These are phyloP conservation scores for Fraxinus pennsylvanica DNA, from an alignment of 257 asterid species.

Conservation along the genomic window DNA sequence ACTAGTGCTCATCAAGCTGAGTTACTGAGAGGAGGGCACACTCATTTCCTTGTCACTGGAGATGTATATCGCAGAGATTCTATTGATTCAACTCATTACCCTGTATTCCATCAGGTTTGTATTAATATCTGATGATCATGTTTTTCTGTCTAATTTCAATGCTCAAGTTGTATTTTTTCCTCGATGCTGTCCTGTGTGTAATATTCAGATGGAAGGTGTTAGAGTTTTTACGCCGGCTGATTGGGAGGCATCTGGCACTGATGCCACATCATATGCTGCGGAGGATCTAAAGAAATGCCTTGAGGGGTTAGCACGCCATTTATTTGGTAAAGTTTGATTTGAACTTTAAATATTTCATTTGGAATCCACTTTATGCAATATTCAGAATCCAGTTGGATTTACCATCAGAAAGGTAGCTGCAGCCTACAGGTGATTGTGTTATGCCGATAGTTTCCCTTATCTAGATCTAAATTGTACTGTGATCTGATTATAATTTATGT, in stretches of 20 bases:
- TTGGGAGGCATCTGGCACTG: slow-evolving; percentile 76
- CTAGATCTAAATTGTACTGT: neutral
- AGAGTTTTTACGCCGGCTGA: slow-evolving; percentile 74
- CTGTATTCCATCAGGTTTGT: slow-evolving; percentile 94
- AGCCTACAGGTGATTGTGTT: neutral
- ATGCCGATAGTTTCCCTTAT: neutral
- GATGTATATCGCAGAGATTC: slow-evolving; percentile 97
- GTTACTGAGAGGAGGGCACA: slow-evolving; percentile 65
- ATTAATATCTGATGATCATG: slow-evolving; percentile 2
- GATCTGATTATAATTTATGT: neutral
- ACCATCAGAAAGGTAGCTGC: neutral
- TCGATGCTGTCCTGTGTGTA: slow-evolving; percentile 17
- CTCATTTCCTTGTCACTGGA: slow-evolving; percentile 85
- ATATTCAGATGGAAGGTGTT: slow-evolving; percentile 89
- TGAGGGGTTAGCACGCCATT: slow-evolving; percentile 85
- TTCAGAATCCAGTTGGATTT: neutral
- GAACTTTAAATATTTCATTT: slow-evolving; percentile 17
- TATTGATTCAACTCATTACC: slow-evolving; percentile 93
- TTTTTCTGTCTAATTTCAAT: neutral
- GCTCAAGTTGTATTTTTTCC: slow-evolving; percentile 16
- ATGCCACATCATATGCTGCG: slow-evolving; percentile 77
- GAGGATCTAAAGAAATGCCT: slow-evolving; percentile 91
- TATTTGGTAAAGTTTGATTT: slow-evolving; percentile 54
- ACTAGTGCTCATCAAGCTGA: slow-evolving; percentile 99
- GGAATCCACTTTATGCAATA: neutral